Percentiles rank a stretch among this genome's conserved stretches.
These are phyloP conservation scores for Pseudogymnoascus sp. DNA, from an alignment of 2,329 filamentous ascomycete genomes.

Conservation along the genomic window DNA sequence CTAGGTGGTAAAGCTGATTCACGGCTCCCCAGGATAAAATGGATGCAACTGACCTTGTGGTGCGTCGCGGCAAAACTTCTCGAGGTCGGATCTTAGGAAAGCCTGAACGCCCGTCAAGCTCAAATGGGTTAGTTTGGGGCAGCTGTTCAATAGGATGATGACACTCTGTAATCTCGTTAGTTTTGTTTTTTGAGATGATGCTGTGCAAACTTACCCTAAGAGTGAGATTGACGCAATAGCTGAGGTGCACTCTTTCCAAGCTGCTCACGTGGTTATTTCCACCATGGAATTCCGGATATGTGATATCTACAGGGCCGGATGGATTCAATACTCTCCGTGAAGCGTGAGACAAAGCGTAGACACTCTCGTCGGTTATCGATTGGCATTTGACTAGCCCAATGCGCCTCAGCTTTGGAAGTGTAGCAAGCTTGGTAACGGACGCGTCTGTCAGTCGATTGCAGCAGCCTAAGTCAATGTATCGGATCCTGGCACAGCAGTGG, in stretches of 20 bases:
- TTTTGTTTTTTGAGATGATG: neutral
- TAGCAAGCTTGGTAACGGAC: slow-evolving; percentile 75
- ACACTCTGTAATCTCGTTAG: slow-evolving; percentile 60
- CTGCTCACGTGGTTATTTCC: slow-evolving; percentile 18
- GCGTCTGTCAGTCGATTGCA: slow-evolving; percentile 80
- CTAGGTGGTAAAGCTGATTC: too few relatives aligned
- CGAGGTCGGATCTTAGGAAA: slow-evolving; percentile 78
- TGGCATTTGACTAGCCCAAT: slow-evolving; percentile 94
- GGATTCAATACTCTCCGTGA: slow-evolving; percentile 43
- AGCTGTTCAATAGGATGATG: slow-evolving; percentile 78
- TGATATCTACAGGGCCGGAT: slow-evolving; percentile 42
- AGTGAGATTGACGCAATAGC: slow-evolving; percentile 83
- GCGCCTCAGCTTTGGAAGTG: slow-evolving; percentile 83
- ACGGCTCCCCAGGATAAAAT: neutral
- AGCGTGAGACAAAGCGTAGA: slow-evolving; percentile 71
- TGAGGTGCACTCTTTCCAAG: slow-evolving; percentile 88
- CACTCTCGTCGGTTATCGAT: slow-evolving; percentile 82
- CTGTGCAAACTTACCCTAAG: slow-evolving; percentile 53
- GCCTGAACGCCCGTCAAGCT: slow-evolving; percentile 89
- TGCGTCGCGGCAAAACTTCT: slow-evolving; percentile 76
- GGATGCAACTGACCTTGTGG: slow-evolving; percentile 50
- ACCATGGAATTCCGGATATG: neutral
- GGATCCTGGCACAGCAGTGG: slow-evolving; percentile 79
- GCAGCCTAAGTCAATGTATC: slow-evolving; percentile 97
- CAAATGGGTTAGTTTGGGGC: slow-evolving; percentile 84